These are phyloP conservation scores for Lactarius akahatsu DNA, from an alignment of 768 basidiomycete genomes.

Conservation along the genomic window DNA sequence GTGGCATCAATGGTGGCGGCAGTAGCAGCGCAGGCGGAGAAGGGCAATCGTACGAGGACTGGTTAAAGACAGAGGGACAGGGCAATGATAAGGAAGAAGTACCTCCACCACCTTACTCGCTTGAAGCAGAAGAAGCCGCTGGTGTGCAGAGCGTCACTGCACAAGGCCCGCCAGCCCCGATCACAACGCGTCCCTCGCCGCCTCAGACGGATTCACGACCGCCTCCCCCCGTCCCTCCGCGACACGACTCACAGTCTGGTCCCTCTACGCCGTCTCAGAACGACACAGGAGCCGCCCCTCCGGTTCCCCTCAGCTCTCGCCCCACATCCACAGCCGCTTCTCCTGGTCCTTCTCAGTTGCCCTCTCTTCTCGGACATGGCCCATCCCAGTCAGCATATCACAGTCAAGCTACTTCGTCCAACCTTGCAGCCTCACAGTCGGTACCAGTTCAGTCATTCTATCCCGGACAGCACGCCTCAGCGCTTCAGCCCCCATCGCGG, in stretches of 20 bases:
- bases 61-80: constrained; percentile 43
- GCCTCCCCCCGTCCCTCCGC: constrained; percentile 24
- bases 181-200: constrained; percentile 18
- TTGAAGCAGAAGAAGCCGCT: constrained; percentile 43
- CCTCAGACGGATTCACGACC: constrained; percentile 11
- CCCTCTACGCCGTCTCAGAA: not conserved
- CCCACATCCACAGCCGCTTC: constrained; percentile 5
- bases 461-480: constrained; percentile 3
- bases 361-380: not conserved
- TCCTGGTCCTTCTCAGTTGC: not conserved
- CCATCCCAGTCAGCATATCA: not conserved
- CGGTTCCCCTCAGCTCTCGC: constrained; percentile 20
- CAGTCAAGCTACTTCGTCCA: not conserved
- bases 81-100: constrained; percentile 48
- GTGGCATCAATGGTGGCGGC: not conserved
- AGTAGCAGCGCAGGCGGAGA: constrained; percentile 18
- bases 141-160: constrained; percentile 3
- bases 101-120: constrained; percentile 70
- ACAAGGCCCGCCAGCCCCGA: constrained; percentile 14
- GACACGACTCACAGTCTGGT: not conserved
- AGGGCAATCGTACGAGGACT: constrained; percentile 44
- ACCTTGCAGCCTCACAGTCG: not conserved
- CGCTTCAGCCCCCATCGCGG: not conserved
- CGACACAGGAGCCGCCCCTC: constrained; percentile 13
- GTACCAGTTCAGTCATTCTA: constrained; percentile 7